Evolutionary conservation across 73 alveolate genomes (phyloP), one percentile per base, ranked within the genome.

Genomic region (Symbiodinium pilosum): DNA sequence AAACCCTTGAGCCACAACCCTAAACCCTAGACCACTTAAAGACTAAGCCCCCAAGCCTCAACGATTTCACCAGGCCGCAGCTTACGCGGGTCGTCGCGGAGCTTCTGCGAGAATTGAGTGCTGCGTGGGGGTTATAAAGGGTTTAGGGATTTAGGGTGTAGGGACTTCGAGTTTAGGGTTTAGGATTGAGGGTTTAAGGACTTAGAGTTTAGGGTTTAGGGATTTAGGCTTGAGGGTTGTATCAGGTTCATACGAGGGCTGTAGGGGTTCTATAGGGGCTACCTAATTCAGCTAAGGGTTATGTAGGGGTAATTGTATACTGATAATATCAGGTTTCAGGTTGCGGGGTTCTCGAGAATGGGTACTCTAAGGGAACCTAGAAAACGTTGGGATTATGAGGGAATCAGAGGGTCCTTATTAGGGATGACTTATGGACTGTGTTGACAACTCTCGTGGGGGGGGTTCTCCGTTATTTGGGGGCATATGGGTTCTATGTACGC

Each of bases 1-100:
- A 51, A 51, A 24, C 7, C 28, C 21, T 16, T 16, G 21, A 51
- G 28, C 4, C 28, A 51, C 68, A 51, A 2, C 12, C 4, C 68
- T 24, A 51, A 24, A 51, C 12, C 68, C 68, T 51, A 51, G 21
- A 51, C n/a, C n/a, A n/a, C n/a, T 51, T 51, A 51, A 2, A 24
- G 68, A 16, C 21, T 51, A 51, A 24, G 68, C 68, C 68, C 68
- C 68, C 12, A 51, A 51, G 68, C 95, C 95, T 87, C 86, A 6
- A 87, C 95, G 38, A 87, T n/a, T 71, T 87, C 95, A 34, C 75
- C 75, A 43, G 95, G 73, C 86, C 43, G 69, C 86, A 87, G 69
- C 86, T 64, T 87, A 43, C 95, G 95, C 44, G 95, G 95, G 86
- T 87, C 95, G 47, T 87, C 86, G 73, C 73, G 73, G 32, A 56